Percentiles rank a stretch among this genome's conserved stretches.
phyloP scores from a whole-genome alignment of 257 asterid species.

The Solanum corneliomulleri region DNA sequence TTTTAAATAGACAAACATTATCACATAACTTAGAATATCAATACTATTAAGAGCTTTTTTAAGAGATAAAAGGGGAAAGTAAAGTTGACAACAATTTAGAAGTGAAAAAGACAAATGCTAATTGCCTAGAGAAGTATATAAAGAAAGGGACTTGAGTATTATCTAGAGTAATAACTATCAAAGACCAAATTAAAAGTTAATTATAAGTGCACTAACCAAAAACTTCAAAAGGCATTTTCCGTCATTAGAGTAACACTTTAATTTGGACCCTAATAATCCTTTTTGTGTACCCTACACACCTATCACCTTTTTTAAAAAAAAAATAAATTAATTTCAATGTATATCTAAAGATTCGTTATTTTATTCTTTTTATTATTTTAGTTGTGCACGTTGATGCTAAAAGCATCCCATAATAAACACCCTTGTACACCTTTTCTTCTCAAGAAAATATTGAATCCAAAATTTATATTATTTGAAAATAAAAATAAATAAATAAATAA shows the following conservation, averaged over 20 bases:
- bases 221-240: neutral
- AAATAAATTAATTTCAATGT: neutral
- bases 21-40: neutral
- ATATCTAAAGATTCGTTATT: conserved; percentile 1
- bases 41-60: neutral
- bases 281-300: neutral
- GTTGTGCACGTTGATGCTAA: conserved; percentile 4
- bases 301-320: neutral
- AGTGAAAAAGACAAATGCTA: neutral
- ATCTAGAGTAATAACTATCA: neutral
- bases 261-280: neutral
- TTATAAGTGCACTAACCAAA: conserved; percentile 2
- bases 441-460: neutral
- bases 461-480: neutral
- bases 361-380: conserved; percentile 1
- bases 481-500: neutral
- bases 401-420: neutral
- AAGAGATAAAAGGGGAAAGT: neutral
- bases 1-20: neutral
- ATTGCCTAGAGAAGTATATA: neutral
- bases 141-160: neutral
- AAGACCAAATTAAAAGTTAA: neutral
- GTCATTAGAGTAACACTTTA: conserved; percentile 1
- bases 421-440: neutral
- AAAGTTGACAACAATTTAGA: neutral